Evolutionary conservation across 2,329 filamentous ascomycete genomes (phyloP).

Genomic region (Aureobasidium sp.): DNA sequence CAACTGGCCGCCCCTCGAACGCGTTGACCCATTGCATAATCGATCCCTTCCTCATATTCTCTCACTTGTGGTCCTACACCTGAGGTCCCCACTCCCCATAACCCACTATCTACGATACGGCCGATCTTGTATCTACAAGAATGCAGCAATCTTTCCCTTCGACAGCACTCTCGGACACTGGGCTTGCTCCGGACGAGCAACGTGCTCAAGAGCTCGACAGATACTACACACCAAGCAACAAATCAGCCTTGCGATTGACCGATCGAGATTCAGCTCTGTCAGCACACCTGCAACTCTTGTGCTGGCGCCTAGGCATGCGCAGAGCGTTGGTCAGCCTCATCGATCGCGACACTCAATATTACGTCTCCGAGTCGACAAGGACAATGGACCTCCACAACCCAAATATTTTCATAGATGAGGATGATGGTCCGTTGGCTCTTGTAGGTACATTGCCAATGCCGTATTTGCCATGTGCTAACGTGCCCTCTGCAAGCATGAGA

Average conservation of each 20-base stretch:
- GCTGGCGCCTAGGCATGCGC: conserved; percentile 39
- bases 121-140: background rate
- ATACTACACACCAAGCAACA: conserved; percentile 18
- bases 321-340: conserved; percentile 45
- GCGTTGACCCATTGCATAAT: background rate
- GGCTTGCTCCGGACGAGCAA: conserved; percentile 14
- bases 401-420: conserved; percentile 17
- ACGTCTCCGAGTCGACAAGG: conserved; percentile 45
- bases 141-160: background rate
- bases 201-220: conserved; percentile 20
- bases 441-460: conserved; percentile 17
- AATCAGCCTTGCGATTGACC: background rate
- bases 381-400: conserved; percentile 31
- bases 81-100: background rate
- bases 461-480: background rate
- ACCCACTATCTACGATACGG: background rate
- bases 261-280: conserved; percentile 33
- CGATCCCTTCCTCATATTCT: background rate
- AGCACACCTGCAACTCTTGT: conserved; percentile 41
- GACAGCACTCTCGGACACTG: background rate
- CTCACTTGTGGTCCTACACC: background rate
- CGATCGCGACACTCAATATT: conserved; percentile 39
- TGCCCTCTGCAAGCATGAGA: conserved; percentile 29
- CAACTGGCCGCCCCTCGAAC: background rate
- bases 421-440: conserved; percentile 23